phyloP scores from a whole-genome alignment of 2,329 filamentous ascomycete genomes.

The Orbilia blumenaviensis region DNA sequence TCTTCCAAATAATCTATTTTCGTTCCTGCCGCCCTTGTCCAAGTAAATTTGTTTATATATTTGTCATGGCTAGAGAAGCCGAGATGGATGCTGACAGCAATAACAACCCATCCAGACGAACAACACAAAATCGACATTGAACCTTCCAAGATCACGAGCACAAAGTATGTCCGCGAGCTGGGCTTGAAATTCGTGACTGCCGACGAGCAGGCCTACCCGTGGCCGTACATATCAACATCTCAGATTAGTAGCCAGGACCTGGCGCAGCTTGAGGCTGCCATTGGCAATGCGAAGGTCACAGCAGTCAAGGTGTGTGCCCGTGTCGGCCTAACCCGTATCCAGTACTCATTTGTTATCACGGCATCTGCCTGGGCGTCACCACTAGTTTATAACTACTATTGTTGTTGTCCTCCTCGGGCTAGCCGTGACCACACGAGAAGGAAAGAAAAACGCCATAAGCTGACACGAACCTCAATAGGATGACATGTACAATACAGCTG shows the following conservation, averaged over 20 bases:
- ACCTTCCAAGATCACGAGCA: slow-evolving; percentile 51
- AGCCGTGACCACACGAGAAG: slow-evolving; percentile 5
- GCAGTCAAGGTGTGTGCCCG: slow-evolving; percentile 40
- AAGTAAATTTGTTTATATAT: slow-evolving; percentile 38
- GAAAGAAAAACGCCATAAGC: slow-evolving; percentile 17
- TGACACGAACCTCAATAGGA: slow-evolving; percentile 44
- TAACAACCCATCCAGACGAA: slow-evolving; percentile 32
- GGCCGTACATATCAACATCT: slow-evolving; percentile 51
- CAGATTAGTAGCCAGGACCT: slow-evolving; percentile 51
- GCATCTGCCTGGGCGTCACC: neutral
- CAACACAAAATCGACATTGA: slow-evolving; percentile 54
- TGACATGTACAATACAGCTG: slow-evolving; percentile 51
- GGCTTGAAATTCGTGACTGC: slow-evolving; percentile 50
- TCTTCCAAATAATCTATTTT: neutral
- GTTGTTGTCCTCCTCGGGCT: slow-evolving; percentile 2
- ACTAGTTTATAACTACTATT: neutral
- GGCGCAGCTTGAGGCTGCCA: slow-evolving; percentile 41
- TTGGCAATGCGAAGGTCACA: slow-evolving; percentile 44
- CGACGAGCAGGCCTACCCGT: slow-evolving; percentile 45
- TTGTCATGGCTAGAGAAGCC: slow-evolving; percentile 39
- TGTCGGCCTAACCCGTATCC: slow-evolving; percentile 41
- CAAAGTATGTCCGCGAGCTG: slow-evolving; percentile 49
- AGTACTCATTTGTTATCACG: slow-evolving; percentile 10
- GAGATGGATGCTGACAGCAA: slow-evolving; percentile 45
- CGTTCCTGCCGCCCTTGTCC: neutral